Conservation (phyloP, 2,329 filamentous ascomycete species). For the Thielaviopsis ethacetica region DNA sequence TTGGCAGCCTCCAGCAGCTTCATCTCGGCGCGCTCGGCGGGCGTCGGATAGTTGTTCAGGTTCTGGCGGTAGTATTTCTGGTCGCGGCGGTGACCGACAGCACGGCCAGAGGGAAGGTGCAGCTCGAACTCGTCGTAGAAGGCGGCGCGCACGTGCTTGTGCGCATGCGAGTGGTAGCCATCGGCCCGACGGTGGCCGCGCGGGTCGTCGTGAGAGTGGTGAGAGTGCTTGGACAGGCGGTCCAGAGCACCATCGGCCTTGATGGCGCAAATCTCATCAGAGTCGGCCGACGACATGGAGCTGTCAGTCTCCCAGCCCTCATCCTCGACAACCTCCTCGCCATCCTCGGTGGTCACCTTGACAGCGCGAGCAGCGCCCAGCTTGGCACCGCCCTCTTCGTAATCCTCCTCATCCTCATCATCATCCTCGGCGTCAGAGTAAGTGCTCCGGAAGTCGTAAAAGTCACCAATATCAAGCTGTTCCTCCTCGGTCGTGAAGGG, state of each 20-base stretch:
- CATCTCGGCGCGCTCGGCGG: slow-evolving; percentile 57
- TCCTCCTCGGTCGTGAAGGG: slow-evolving; percentile 78
- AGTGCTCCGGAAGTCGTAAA: slow-evolving; percentile 91
- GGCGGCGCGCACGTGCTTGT: slow-evolving; percentile 57
- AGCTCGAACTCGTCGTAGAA: slow-evolving; percentile 91
- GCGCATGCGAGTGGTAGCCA: slow-evolving; percentile 69
- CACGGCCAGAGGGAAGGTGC: slow-evolving; percentile 76
- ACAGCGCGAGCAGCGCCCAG: slow-evolving; percentile 43
- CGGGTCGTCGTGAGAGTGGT: slow-evolving; percentile 57
- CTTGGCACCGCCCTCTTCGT: slow-evolving; percentile 47
- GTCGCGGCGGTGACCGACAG: slow-evolving; percentile 77
- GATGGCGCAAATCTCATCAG: slow-evolving; percentile 65
- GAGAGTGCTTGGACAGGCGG: slow-evolving; percentile 53
- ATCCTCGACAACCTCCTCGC: slow-evolving; percentile 33
- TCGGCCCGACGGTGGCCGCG: slow-evolving; percentile 58
- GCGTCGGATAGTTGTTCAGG: slow-evolving; percentile 64
- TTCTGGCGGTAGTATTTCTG: slow-evolving; percentile 88
- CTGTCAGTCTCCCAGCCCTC: slow-evolving; percentile 95
- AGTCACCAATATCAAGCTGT: slow-evolving; percentile 86
- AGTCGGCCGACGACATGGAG: slow-evolving; percentile 74
- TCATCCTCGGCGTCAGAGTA: slow-evolving; percentile 70
- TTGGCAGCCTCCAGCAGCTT: slow-evolving; percentile 38
- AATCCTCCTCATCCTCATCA: slow-evolving; percentile 33
- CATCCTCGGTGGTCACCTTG: slow-evolving; percentile 34
- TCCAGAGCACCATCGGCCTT: slow-evolving; percentile 57